Conservation (phyloP, 106 monocot species). For the Vanilla planifolia region DNA sequence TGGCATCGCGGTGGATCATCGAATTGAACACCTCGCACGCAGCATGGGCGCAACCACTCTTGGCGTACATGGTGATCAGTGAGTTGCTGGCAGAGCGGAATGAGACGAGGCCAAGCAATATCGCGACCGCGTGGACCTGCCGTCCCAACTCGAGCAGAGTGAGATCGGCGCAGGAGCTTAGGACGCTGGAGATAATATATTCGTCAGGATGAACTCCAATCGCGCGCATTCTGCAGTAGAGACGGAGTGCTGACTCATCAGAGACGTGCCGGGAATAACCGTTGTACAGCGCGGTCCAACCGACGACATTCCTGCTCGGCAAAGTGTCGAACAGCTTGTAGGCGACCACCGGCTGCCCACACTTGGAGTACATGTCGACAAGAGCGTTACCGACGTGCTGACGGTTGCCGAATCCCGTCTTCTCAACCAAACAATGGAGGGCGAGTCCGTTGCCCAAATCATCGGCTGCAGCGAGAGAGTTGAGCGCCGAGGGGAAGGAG, state of each 20-base stretch:
- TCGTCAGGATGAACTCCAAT: constrained; percentile 28
- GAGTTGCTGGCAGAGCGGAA: constrained; percentile 53
- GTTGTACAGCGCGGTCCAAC: constrained; percentile 47
- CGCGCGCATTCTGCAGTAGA: constrained; percentile 30
- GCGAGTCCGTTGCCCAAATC: constrained; percentile 8
- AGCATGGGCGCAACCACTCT: constrained; percentile 36
- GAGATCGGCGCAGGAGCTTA: constrained; percentile 49
- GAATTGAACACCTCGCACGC: constrained; percentile 36
- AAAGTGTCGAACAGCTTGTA: constrained; percentile 23
- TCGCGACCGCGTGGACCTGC: constrained; percentile 29
- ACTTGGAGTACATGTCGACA: constrained; percentile 33
- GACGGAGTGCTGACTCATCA: constrained; percentile 18
- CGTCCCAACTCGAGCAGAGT: constrained; percentile 32
- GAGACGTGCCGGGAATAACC: constrained; percentile 29
- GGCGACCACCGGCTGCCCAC: constrained; percentile 22
- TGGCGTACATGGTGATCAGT: constrained; percentile 52
- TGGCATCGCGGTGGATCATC: constrained; percentile 17
- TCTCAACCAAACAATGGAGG: constrained; percentile 25
- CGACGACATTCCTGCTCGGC: constrained; percentile 23
- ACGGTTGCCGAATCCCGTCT: constrained; percentile 20
- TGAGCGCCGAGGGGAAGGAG: constrained; percentile 44
- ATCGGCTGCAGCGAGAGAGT: constrained; percentile 16
- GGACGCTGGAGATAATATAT: constrained; percentile 31
- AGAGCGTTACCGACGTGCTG: constrained; percentile 44
- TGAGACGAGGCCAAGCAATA: constrained; percentile 15